These are phyloP conservation scores for Scalesia atractyloides DNA, from an alignment of 129 eudicot genomes.

Conservation along the genomic window DNA sequence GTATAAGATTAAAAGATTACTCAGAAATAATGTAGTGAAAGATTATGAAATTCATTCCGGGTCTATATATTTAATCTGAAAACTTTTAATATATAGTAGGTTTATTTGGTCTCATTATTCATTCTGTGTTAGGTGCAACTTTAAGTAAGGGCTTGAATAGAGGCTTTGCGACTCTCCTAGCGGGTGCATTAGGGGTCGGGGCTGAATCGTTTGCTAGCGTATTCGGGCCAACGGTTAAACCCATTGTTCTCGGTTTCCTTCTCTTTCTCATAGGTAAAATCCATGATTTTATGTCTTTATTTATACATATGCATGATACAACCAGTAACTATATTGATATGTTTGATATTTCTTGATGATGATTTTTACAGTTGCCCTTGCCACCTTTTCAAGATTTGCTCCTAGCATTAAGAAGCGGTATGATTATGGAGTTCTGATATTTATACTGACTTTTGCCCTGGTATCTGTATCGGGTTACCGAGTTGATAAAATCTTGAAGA, in stretches of 20 bases:
- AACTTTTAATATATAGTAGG: too few species aligned
- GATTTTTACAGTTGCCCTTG: constrained; percentile 43
- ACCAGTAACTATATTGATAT: neutral
- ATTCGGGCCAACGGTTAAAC: constrained; percentile 58
- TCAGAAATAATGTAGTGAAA: too few species aligned
- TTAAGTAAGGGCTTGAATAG: constrained; percentile 68
- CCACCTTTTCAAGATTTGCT: constrained; percentile 69
- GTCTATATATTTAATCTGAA: too few species aligned
- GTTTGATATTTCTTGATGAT: neutral
- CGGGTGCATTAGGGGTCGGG: constrained; percentile 75
- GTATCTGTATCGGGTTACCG: constrained; percentile 74
- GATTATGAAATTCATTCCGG: too few species aligned
- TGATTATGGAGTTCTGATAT: constrained; percentile 83
- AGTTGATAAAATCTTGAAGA: constrained; percentile 52
- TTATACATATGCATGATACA: neutral
- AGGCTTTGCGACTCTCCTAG: constrained; percentile 69
- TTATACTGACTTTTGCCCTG: constrained; percentile 69
- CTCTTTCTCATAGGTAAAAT: constrained; percentile 67
- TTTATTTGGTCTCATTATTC: neutral
- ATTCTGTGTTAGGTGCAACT: constrained; percentile 60
- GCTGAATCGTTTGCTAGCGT: constrained; percentile 58
- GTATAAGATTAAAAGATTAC: too few species aligned
- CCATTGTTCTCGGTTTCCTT: constrained; percentile 50
- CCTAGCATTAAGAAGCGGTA: constrained; percentile 66
- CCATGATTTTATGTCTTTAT: neutral